Evolutionary conservation across 75 land plant genomes (phyloP), one percentile per base, ranked within the genome.

Genomic region (Pinus albicaulis): DNA sequence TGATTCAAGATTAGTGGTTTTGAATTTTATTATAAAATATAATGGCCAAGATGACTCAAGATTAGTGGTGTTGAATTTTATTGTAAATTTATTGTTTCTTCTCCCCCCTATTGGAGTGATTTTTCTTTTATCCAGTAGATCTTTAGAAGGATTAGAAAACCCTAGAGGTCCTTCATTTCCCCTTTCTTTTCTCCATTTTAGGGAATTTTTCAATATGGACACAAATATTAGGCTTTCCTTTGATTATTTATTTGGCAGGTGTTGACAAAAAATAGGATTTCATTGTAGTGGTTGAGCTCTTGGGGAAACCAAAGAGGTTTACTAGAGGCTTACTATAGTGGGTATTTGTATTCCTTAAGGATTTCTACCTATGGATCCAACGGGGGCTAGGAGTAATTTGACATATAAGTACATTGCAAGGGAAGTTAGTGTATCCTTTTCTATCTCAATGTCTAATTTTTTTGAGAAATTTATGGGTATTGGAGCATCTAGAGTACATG

Each of bases 301-400:
- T 96, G 74, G 94, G 94, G 86, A 92, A 91, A 78, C 99, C 99
- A 19, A 97, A 96, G 73, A 92, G 99, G 68, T 96, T n/a, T n/a
- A n/a, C n/a, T n/a, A n/a, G n/a, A n/a, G n/a, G n/a, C n/a, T 96
- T 69, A 96, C 99, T 63, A 94, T 97, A 34, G 86, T 94, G 65
- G 99, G 99, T n/a, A 98, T 98, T 28, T 85, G 98, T 17, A 96
- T 96, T 68, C 99, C 97, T 25, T 93, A 96, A 77, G 99, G 99
- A n/a, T 95, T 96, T 88, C 87, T 96, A 76, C 91, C 93, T 72
- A 82, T 96, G 76, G 97, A 98, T 62, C 99, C 99, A 59, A 97
- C 99, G 1, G 99, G 99, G 65, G 94, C 99, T n/a, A 98, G 99
- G 5, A 96, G 94, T 79, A 96, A 97, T 63, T 73, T 96, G 76